Base-by-base conservation (phyloP, 768 basidiomycete genomes). In the Russula lepida region DNA sequence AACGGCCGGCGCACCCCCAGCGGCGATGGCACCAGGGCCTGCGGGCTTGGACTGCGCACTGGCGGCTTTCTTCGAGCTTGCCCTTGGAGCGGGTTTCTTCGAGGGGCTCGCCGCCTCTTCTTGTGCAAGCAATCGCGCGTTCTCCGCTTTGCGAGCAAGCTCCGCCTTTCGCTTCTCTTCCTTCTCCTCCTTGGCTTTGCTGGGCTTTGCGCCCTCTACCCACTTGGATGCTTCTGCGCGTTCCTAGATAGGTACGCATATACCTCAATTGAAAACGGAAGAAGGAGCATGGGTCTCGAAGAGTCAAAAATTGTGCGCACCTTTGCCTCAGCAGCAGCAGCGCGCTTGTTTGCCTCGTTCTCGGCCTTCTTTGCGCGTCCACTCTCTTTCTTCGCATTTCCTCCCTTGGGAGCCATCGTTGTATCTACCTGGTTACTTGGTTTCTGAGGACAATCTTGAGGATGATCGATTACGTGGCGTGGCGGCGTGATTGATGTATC, bases 311-410 rank as follows among this genome's bases (percentile, higher is more conserved):
- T 43, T 43, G 15, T 2, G 8, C 71, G 51, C 53, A 85, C 90
- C 75, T 81, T 84, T 13, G 84, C 88, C 8, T 77, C 78, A 12
- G 77, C 78, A 0, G 78, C 84, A 4, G 77, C 78, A 6, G 80
- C 82, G 63, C 82, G 79, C 73, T 93, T 94, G 78, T 87, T 91
- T 9, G 81, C 78, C 70, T 92, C 90, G 70, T 92, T 94, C 70
- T 94, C 89, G 27, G 90, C 90, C 72, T 97, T 97, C 75, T 92
- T 94, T 0, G 93, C 88, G 56, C 89, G 75, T 4, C 94, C 93
- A 46, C 83, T 74, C 73, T 95, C 94, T 72, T 95, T 95, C 84
- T 95, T 97, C 59, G 90, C 78, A 78, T 93, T 95, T 67, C 80
- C 84, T 64, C 86, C 89, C 73, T 91, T 92, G 1, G 94, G 93